Percentiles rank a stretch among this genome's conserved stretches.
Evolutionary conservation across 768 basidiomycete genomes (phyloP).

Genomic region (Cyclocybe cylindracea): DNA sequence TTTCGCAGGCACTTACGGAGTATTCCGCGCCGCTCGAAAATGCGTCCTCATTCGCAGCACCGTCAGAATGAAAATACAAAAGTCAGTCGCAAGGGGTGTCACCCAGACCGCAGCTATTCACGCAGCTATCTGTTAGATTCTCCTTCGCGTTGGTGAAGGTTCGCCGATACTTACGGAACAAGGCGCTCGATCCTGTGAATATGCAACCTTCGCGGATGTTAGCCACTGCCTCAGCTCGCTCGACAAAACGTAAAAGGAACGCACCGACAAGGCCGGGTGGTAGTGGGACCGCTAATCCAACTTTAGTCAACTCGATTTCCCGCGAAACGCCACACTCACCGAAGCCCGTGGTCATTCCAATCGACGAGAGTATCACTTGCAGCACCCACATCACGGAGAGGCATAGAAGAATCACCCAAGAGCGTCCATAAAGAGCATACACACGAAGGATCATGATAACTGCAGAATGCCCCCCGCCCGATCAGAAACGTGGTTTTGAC

Average conservation of each 20-base stretch:
- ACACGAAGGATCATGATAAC: slow-evolving; percentile 29
- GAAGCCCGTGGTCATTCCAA: slow-evolving; percentile 20
- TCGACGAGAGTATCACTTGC: slow-evolving; percentile 21
- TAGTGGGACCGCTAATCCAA: slow-evolving; percentile 17
- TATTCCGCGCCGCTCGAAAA: neutral
- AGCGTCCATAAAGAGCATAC: slow-evolving; percentile 25
- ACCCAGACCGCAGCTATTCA: slow-evolving; percentile 25
- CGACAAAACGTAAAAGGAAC: neutral
- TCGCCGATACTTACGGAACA: slow-evolving; percentile 20
- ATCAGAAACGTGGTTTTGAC: neutral
- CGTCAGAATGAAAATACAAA: slow-evolving; percentile 17
- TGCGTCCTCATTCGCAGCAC: slow-evolving; percentile 15
- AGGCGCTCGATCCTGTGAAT: slow-evolving; percentile 11
- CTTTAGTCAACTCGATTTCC: neutral
- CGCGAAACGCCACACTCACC: slow-evolving; percentile 9
- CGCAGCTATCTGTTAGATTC: neutral
- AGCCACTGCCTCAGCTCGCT: neutral
- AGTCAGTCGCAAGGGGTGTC: slow-evolving; percentile 23
- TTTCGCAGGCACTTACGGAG: slow-evolving; percentile 12
- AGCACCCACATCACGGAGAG: slow-evolving; percentile 16
- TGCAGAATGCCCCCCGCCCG: neutral
- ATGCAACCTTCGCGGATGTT: slow-evolving; percentile 19
- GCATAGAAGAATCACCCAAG: slow-evolving; percentile 10
- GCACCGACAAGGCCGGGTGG: slow-evolving; percentile 18
- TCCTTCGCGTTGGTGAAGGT: neutral